A percentile compares a stretch with the other conserved stretches of the same genome.
Evolutionary conservation across 345 rosid species (phyloP).

Genomic region (Dimocarpus longan): DNA sequence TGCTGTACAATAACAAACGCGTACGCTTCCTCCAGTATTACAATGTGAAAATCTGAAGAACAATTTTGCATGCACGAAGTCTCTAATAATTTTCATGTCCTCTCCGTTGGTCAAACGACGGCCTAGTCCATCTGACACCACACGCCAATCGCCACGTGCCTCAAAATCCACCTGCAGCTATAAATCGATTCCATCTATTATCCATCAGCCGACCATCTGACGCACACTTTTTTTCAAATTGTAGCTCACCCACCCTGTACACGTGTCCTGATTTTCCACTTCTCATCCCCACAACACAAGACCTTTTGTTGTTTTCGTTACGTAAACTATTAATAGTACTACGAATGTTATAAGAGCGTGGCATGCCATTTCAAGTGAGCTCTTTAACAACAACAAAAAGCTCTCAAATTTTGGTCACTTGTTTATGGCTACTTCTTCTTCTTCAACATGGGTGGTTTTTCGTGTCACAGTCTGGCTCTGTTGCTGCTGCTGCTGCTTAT

Average conservation of each 20-base stretch:
- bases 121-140: not conserved
- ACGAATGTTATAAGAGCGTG: constrained; percentile 19
- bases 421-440: constrained; percentile 30
- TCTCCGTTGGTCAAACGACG: constrained; percentile 9
- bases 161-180: not conserved
- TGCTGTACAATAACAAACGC: too few species aligned
- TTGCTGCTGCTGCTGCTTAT: constrained; percentile 22
- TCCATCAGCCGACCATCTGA: constrained; percentile 46
- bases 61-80: not conserved
- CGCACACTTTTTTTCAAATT: constrained; percentile 44
- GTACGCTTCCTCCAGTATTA: too few species aligned
- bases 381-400: constrained; percentile 13
- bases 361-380: constrained; percentile 15
- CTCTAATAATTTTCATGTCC: not conserved
- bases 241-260: constrained; percentile 67
- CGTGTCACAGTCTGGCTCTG: constrained; percentile 21
- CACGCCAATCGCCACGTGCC: constrained; percentile 23
- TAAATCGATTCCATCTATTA: too few species aligned
- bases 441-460: constrained; percentile 19
- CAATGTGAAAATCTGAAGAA: not conserved
- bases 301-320: too few species aligned
- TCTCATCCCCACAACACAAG: constrained; percentile 14
- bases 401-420: not conserved
- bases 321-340: too few species aligned
- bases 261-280: constrained; percentile 35